Conservation (phyloP, 2,329 filamentous ascomycete species). For the Aspergillus luchuensis region DNA sequence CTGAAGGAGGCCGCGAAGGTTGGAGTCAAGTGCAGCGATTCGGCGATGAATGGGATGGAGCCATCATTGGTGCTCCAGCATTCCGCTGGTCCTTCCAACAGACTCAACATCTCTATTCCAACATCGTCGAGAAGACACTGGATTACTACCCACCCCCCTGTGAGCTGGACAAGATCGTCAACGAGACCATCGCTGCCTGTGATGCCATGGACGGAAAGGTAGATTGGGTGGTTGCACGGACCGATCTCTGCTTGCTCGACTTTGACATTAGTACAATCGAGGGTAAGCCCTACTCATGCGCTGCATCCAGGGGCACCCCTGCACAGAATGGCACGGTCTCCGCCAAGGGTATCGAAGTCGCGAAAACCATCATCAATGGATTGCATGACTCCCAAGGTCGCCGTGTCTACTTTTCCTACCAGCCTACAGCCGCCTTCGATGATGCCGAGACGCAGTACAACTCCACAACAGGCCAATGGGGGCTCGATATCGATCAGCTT, state of each 20-base stretch:
- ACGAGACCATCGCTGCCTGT: slow-evolving; percentile 57
- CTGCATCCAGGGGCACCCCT: slow-evolving; percentile 32
- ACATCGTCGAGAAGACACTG: slow-evolving; percentile 42
- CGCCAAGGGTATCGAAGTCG: slow-evolving; percentile 35
- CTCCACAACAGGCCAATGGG: slow-evolving; percentile 32
- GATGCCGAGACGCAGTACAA: slow-evolving; percentile 33
- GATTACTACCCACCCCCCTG: slow-evolving; percentile 48
- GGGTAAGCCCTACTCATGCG: slow-evolving; percentile 51
- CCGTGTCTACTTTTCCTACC: slow-evolving; percentile 45
- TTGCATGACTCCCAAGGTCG: slow-evolving; percentile 45
- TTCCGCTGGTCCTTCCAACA: slow-evolving; percentile 51
- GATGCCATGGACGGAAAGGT: slow-evolving; percentile 58
- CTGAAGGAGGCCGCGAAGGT: slow-evolving; percentile 57
- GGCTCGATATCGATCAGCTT: slow-evolving; percentile 32
- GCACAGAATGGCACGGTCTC: slow-evolving; percentile 36
- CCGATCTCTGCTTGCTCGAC: slow-evolving; percentile 50
- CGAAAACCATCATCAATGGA: slow-evolving; percentile 41
- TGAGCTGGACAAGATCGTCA: slow-evolving; percentile 42
- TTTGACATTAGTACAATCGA: slow-evolving; percentile 52
- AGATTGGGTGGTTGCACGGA: slow-evolving; percentile 57
- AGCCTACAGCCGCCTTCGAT: slow-evolving; percentile 31
- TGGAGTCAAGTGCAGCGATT: slow-evolving; percentile 56
- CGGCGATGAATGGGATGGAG: slow-evolving; percentile 52
- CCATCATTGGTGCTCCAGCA: slow-evolving; percentile 50
- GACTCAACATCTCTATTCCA: slow-evolving; percentile 44